Base-by-base conservation (phyloP, 768 basidiomycete species). In the Pisolithus marmoratus region DNA sequence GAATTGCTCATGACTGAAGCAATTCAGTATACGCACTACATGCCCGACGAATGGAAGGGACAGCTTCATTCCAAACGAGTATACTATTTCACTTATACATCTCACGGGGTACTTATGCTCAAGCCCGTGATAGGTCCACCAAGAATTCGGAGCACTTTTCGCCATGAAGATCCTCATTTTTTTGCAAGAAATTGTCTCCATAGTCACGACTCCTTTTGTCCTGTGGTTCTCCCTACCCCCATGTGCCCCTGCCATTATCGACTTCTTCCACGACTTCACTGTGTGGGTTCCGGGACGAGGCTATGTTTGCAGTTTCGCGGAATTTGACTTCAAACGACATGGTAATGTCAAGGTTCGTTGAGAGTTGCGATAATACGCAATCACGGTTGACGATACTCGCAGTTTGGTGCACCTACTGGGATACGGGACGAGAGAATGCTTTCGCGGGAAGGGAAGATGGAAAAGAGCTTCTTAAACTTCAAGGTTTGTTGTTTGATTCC, bases 251-350 rank as follows among this genome's bases (percentile, higher is more conserved):
- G 86, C 85, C 0, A 88, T 98, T 58, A 81, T 99, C 54, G 96
- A 99, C 65, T 98, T 99, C 65, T 98, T 99, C 80, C 83, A 95
- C 29, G 95, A 98, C 68, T 99, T 97, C 64, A 88, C 93, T 0
- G 87, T 99, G 1, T 95, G 98, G 67, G 87, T 99, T 20, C 94
- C 97, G 54, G 92, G 94, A 0, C 79, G 96, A 2, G 96, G 96
- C 5, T 95, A 96, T 61, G 90, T 99, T 19, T 98, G 96, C 64
- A 94, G 90, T 51, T 99, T 98, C 68, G 96, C 96, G 3, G 94
- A 95, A 54, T 99, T 99, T 65, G 94, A 98, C 66, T 98, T 99
- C 67, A 85, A 93, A 71, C 73, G 93, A 50, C 93, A 96, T 56
- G 93, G 94, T 0, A 94, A 94, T 65, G 78, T 92, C 65, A 93